Percentiles rank a stretch among this genome's conserved stretches.
phyloP scores from a whole-genome alignment of 2,329 filamentous ascomycete genomes.

The Fusarium piperis region DNA sequence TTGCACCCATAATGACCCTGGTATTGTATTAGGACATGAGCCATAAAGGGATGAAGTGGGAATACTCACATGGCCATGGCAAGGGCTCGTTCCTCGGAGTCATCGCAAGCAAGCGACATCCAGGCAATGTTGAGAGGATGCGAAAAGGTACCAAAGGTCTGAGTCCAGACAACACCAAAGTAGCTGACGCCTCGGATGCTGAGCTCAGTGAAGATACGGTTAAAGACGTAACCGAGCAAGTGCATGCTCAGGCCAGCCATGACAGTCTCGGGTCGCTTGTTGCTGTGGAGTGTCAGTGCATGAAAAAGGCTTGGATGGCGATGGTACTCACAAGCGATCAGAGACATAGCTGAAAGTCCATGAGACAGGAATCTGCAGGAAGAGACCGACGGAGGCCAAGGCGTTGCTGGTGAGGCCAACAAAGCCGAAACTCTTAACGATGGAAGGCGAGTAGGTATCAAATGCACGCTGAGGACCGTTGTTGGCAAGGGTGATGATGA shows the following conservation, averaged over 20 bases:
- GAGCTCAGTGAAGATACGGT: constrained; percentile 61
- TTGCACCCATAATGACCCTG: constrained; percentile 69
- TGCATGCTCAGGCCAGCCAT: constrained; percentile 59
- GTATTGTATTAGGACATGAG: neutral
- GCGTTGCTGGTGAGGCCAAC: constrained; percentile 60
- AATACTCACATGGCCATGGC: constrained; percentile 64
- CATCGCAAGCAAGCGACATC: constrained; percentile 65
- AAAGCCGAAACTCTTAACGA: constrained; percentile 65
- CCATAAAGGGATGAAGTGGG: accelerated
- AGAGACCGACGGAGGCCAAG: constrained; percentile 63
- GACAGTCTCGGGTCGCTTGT: constrained; percentile 62
- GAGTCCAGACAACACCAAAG: constrained; percentile 66
- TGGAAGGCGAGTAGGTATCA: constrained; percentile 63
- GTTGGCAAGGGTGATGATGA: constrained; percentile 60
- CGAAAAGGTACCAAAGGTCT: constrained; percentile 63
- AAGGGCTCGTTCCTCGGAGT: constrained; percentile 66
- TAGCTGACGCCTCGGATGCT: constrained; percentile 55
- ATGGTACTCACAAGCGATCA: constrained; percentile 57
- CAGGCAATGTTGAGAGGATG: constrained; percentile 69
- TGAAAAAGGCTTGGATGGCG: neutral
- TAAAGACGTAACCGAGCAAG: constrained; percentile 63
- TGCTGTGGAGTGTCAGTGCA: constrained; percentile 36
- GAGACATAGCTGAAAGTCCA: constrained; percentile 63
- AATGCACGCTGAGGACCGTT: constrained; percentile 59
- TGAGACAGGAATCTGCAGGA: constrained; percentile 61